A percentile compares a stretch with the other conserved stretches of the same genome.
phyloP scores from a whole-genome alignment of 2,329 filamentous ascomycete species.

The Bimuria novae-zelandiae region DNA sequence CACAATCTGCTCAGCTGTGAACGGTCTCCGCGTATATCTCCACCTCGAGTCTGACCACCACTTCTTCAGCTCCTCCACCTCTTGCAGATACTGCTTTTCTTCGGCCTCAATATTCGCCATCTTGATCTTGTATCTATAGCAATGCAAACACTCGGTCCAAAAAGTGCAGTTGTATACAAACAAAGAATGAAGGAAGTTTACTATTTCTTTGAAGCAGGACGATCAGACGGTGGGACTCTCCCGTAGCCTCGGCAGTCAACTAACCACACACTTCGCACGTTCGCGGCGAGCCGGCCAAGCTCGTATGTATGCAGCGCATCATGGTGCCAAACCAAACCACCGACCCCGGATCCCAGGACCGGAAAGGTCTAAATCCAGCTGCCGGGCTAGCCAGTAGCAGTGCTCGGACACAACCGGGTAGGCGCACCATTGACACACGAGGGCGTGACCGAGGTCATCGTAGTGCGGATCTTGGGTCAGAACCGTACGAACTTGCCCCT shows the following conservation, averaged over 20 bases:
- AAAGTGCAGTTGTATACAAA: neutral
- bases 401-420: conserved; percentile 39
- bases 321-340: conserved; percentile 5
- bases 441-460: conserved; percentile 32
- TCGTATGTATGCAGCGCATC: conserved; percentile 37
- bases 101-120: conserved; percentile 62
- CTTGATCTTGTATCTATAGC: conserved; percentile 6
- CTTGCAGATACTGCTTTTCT: conserved; percentile 75
- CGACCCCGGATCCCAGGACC: conserved; percentile 24
- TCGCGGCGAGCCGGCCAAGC: conserved; percentile 29
- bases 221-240: conserved; percentile 31
- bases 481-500: conserved; percentile 24
- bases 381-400: conserved; percentile 17
- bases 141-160: neutral
- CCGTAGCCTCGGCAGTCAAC: conserved; percentile 25
- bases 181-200: neutral
- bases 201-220: conserved; percentile 14
- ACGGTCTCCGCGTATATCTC: conserved; percentile 89
- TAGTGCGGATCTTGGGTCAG: conserved; percentile 15
- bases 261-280: neutral
- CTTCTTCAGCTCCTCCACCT: conserved; percentile 85
- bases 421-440: conserved; percentile 43
- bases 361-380: conserved; percentile 18
- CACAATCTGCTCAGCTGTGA: conserved; percentile 95
- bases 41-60: conserved; percentile 96